A percentile compares a stretch with the other conserved stretches of the same genome.
Evolutionary conservation across 352 stramenopile species (phyloP).

Genomic region (Phytophthora vignae): DNA sequence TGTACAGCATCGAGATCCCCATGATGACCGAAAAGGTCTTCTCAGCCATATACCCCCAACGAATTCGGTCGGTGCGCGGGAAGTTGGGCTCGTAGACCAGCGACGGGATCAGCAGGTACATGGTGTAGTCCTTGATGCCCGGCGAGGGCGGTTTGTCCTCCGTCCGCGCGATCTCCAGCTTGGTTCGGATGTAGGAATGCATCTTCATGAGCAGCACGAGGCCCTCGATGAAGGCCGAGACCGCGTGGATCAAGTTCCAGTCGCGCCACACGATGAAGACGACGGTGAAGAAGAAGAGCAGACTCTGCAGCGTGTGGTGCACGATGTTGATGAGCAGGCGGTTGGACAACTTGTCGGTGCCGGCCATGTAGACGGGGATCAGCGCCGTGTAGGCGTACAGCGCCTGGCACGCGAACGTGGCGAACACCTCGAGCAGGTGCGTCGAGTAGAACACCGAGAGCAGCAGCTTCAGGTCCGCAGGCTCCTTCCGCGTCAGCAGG

Average conservation of each 20-base stretch:
- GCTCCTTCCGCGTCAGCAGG: slow-evolving; percentile 51
- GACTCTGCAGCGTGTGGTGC: slow-evolving; percentile 75
- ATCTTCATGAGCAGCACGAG: slow-evolving; percentile 86
- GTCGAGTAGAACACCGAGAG: slow-evolving; percentile 78
- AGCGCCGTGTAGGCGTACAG: slow-evolving; percentile 81
- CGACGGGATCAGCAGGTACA: slow-evolving; percentile 88
- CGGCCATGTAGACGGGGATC: slow-evolving; percentile 74
- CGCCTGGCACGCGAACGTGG: slow-evolving; percentile 68
- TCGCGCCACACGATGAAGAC: slow-evolving; percentile 75
- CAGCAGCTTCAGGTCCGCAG: slow-evolving; percentile 64
- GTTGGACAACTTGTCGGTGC: slow-evolving; percentile 42
- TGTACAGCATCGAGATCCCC: slow-evolving; percentile 86
- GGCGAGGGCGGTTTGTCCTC: slow-evolving; percentile 35
- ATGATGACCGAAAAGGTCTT: slow-evolving; percentile 85
- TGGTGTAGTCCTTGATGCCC: slow-evolving; percentile 64
- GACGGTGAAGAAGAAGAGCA: slow-evolving; percentile 76
- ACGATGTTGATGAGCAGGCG: slow-evolving; percentile 70
- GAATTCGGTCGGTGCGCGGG: slow-evolving; percentile 83
- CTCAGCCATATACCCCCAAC: slow-evolving; percentile 84
- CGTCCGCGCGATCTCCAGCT: slow-evolving; percentile 64
- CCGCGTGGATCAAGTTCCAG: slow-evolving; percentile 77
- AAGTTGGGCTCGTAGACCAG: slow-evolving; percentile 96
- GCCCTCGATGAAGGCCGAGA: slow-evolving; percentile 81
- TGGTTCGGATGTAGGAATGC: slow-evolving; percentile 84
- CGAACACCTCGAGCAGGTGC: slow-evolving; percentile 75